These are phyloP conservation scores for Strobilomyces dryophilus DNA, from an alignment of 768 basidiomycete species.

Conservation along the genomic window DNA sequence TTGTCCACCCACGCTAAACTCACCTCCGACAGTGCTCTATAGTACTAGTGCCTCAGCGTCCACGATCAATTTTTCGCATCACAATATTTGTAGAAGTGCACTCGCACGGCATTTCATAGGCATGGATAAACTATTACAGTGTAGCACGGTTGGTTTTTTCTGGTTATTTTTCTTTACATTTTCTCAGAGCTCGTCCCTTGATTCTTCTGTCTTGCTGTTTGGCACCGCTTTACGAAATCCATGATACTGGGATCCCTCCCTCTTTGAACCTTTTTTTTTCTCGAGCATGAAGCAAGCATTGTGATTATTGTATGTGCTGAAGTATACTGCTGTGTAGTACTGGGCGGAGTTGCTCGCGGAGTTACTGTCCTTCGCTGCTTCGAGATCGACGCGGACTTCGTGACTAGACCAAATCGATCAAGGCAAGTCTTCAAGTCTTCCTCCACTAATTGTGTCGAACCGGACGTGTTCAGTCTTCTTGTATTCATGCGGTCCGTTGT, in stretches of 20 bases:
- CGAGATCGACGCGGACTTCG: conserved; percentile 9
- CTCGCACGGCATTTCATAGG: conserved; percentile 13
- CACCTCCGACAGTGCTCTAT: neutral
- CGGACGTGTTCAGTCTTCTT: neutral
- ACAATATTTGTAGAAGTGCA: conserved; percentile 12
- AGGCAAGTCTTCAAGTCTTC: neutral
- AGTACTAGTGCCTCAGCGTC: neutral
- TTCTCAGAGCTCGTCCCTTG: neutral
- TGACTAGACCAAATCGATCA: neutral
- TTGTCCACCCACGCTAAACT: neutral
- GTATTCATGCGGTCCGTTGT: neutral
- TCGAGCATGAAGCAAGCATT: neutral
- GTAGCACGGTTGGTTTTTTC: conserved; percentile 3
- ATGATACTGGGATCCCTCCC: too few relatives aligned
- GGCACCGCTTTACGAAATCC: too few relatives aligned
- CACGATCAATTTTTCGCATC: conserved; percentile 3
- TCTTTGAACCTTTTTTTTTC: neutral
- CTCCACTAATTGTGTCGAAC: neutral
- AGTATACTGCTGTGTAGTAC: too few relatives aligned
- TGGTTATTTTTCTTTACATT: neutral
- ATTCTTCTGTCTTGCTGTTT: neutral
- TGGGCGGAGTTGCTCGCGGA: conserved; percentile 10
- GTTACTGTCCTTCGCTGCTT: conserved; percentile 5
- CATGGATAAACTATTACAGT: neutral
- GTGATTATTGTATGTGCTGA: neutral